phyloP scores from a whole-genome alignment of 1,284 basidiomycete species.

The Heliocybe sulcata region DNA sequence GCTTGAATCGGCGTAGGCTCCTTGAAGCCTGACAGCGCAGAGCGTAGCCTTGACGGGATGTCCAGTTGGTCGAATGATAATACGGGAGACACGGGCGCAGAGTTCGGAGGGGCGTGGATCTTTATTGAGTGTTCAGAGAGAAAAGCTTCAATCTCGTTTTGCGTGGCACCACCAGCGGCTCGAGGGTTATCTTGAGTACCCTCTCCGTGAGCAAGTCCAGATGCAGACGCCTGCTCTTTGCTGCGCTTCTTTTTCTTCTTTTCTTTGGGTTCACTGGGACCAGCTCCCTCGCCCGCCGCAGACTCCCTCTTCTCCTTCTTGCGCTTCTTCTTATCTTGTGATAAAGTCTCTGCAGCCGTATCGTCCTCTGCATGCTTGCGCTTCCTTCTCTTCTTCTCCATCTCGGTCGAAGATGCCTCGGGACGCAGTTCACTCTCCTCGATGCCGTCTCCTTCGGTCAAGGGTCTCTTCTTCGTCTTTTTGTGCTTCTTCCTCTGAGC shows the following conservation, averaged over 20 bases:
- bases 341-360: background rate
- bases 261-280: constrained; percentile 8
- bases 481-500: constrained; percentile 15
- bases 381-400: constrained; percentile 6
- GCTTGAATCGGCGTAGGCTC: constrained; percentile 95
- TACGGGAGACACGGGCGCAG: constrained; percentile 55
- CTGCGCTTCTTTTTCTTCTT: constrained; percentile 20
- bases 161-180: constrained; percentile 15
- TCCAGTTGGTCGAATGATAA: constrained; percentile 73
- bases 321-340: constrained; percentile 20
- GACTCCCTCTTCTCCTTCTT: constrained; percentile 17
- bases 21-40: constrained; percentile 67
- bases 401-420: constrained; percentile 5
- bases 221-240: background rate
- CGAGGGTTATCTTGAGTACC: background rate
- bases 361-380: constrained; percentile 1
- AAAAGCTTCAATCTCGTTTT: constrained; percentile 51
- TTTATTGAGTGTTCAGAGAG: constrained; percentile 70
- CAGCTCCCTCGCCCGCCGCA: constrained; percentile 7
- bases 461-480: constrained; percentile 17
- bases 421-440: background rate
- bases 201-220: constrained; percentile 9
- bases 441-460: constrained; percentile 6
- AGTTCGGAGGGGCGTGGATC: constrained; percentile 47
- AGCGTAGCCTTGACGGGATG: constrained; percentile 55